phyloP scores from a whole-genome alignment of 2,329 filamentous ascomycete species.

The Trichoderma lentiforme region DNA sequence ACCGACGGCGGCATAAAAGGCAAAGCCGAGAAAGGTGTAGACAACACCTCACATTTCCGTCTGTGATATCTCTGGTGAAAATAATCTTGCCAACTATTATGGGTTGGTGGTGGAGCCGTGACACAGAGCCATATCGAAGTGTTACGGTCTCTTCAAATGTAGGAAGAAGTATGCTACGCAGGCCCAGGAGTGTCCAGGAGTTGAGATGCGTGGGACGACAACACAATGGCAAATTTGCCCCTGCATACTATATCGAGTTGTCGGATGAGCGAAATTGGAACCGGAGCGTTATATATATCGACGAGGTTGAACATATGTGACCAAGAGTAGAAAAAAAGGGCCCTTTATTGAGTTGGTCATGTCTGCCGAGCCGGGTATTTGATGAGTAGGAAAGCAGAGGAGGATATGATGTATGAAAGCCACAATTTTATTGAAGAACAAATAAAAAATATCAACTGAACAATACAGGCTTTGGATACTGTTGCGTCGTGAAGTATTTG shows the following conservation, averaged over 20 bases:
- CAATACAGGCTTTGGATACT: neutral
- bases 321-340: neutral
- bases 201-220: neutral
- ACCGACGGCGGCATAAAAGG: conserved; percentile 34
- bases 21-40: neutral
- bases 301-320: neutral
- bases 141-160: neutral
- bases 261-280: neutral
- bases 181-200: neutral
- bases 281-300: neutral
- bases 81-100: neutral
- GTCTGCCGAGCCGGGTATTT: neutral
- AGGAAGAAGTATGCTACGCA: neutral
- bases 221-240: neutral
- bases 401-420: neutral
- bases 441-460: neutral
- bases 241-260: neutral
- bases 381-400: neutral
- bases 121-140: neutral
- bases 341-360: neutral
- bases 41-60: neutral
- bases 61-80: neutral
- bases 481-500: neutral
- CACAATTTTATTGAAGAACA: neutral
- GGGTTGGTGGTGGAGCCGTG: neutral